phyloP scores from a whole-genome alignment of 257 asterid species.

The Solanum clarkiae region DNA sequence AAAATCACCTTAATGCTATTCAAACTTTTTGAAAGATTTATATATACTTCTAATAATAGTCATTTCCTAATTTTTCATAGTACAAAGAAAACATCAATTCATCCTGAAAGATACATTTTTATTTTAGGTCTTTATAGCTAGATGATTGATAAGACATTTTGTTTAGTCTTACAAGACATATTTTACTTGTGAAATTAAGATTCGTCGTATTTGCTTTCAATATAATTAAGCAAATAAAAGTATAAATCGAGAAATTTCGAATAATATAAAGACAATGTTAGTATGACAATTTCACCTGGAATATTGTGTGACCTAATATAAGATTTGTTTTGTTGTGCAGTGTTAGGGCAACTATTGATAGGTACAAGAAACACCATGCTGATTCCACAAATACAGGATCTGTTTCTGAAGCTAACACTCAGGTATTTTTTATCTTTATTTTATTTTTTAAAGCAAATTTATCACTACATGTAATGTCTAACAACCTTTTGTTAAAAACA shows the following conservation, averaged over 20 bases:
- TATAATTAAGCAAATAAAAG: too few relatives aligned
- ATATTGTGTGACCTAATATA: neutral
- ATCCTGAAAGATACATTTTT: neutral
- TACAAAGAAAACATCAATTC: neutral
- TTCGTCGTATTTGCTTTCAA: neutral
- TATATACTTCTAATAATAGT: too few relatives aligned
- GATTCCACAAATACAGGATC: slow-evolving; percentile 56
- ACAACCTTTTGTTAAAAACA: too few relatives aligned
- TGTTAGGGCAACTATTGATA: slow-evolving; percentile 77
- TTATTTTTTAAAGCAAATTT: too few relatives aligned
- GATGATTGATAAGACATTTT: neutral
- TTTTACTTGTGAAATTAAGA: neutral
- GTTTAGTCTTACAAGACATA: neutral
- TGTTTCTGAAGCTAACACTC: slow-evolving; percentile 76
- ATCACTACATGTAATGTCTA: too few relatives aligned
- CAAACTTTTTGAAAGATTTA: neutral
- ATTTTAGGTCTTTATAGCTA: neutral
- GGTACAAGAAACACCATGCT: slow-evolving; percentile 69
- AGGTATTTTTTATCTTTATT: slow-evolving; percentile 17
- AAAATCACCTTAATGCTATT: neutral
- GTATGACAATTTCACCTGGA: too few relatives aligned
- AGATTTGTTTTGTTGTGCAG: slow-evolving; percentile 19
- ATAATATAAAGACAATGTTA: too few relatives aligned
- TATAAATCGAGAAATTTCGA: too few relatives aligned
- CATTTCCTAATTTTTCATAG: neutral